A percentile compares a stretch with the other conserved stretches of the same genome.
These are phyloP conservation scores for Biscutella auriculata DNA, from an alignment of 441 rosid species.

Conservation along the genomic window DNA sequence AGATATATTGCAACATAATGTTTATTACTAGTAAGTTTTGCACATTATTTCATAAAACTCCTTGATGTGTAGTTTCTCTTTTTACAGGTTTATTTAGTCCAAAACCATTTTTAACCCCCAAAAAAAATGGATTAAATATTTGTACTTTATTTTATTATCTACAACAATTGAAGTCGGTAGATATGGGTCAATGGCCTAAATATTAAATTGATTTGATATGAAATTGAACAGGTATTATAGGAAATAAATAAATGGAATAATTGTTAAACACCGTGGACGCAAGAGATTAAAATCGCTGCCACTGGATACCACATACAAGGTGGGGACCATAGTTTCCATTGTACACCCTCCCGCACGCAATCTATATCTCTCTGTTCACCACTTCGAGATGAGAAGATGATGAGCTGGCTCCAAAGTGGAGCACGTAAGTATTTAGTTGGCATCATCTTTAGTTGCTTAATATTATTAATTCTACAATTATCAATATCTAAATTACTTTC, in stretches of 20 bases:
- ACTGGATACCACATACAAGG: background rate
- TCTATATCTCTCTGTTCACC: slow-evolving; percentile 12
- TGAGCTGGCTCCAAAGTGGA: slow-evolving; percentile 47
- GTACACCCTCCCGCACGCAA: slow-evolving; percentile 12
- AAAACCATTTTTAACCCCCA: too few relatives aligned
- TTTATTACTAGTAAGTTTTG: too few relatives aligned
- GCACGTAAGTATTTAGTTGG: slow-evolving; percentile 29
- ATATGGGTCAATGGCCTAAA: background rate
- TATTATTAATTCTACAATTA: background rate
- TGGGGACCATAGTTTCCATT: slow-evolving; percentile 1
- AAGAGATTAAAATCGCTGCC: slow-evolving; percentile 20
- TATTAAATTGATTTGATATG: slow-evolving; percentile 6
- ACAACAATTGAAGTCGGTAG: background rate
- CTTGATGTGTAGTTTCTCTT: too few relatives aligned
- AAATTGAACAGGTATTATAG: background rate
- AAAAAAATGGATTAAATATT: too few relatives aligned
- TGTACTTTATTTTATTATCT: background rate
- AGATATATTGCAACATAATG: too few relatives aligned
- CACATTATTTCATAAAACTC: too few relatives aligned
- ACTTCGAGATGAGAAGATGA: background rate
- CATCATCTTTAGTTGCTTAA: slow-evolving; percentile 8
- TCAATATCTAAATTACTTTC: background rate
- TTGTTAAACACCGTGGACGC: slow-evolving; percentile 13
- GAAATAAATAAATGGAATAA: background rate
- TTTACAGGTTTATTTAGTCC: too few relatives aligned